Percentiles rank a stretch among this genome's conserved stretches.
These are phyloP conservation scores for Pelargonium australe DNA, from an alignment of 441 rosid genomes.

Conservation along the genomic window DNA sequence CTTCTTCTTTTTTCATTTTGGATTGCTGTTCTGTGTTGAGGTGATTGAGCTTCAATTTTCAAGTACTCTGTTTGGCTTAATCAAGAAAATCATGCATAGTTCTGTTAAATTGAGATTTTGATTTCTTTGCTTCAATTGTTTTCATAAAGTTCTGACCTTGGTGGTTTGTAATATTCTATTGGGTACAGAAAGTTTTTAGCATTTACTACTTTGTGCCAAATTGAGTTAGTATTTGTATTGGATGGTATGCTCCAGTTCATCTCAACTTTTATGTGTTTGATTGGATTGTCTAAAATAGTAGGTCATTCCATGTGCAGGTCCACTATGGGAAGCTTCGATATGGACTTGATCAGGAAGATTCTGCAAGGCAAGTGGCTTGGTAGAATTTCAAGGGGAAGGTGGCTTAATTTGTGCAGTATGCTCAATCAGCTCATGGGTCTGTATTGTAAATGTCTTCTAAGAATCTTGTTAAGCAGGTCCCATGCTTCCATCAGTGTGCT, in stretches of 20 bases:
- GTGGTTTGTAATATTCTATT: too few relatives aligned
- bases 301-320: slow-evolving; percentile 28
- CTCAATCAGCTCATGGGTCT: slow-evolving; percentile 31
- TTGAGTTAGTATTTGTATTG: too few relatives aligned
- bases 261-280: not conserved
- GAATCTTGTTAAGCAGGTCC: slow-evolving; percentile 30
- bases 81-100: too few relatives aligned
- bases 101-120: not conserved
- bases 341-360: slow-evolving; percentile 26
- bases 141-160: too few relatives aligned
- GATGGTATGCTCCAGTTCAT: not conserved
- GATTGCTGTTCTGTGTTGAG: not conserved
- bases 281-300: too few relatives aligned
- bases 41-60: not conserved
- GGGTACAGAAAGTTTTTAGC: too few relatives aligned
- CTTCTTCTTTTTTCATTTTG: not conserved
- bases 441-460: slow-evolving; percentile 33
- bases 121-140: not conserved
- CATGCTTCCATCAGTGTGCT: slow-evolving; percentile 43
- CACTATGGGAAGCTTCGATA: slow-evolving; percentile 27
- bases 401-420: slow-evolving; percentile 23
- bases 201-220: too few relatives aligned
- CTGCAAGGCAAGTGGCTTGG: slow-evolving; percentile 24
- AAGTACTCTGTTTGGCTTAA: too few relatives aligned
- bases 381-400: slow-evolving; percentile 26